Conservation (phyloP, 148 eudicot species). For the Nyssa sinensis region DNA sequence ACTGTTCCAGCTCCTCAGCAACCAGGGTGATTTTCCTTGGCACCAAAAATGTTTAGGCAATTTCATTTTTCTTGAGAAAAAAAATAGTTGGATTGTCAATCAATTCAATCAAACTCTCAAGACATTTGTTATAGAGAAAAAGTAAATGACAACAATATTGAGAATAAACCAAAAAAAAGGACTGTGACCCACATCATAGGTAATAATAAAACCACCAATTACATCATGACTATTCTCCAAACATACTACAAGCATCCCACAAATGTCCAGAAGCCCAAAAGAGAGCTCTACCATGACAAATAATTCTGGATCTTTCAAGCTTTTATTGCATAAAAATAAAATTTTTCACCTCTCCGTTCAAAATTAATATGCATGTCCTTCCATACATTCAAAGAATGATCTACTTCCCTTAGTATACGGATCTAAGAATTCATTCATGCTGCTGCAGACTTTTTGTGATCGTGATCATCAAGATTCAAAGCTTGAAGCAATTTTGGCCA, state of each 20-base stretch:
- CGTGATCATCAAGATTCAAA: slow-evolving; percentile 60
- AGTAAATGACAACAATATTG: neutral
- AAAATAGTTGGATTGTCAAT: too few relatives aligned
- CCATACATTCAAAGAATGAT: slow-evolving; percentile 21
- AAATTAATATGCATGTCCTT: slow-evolving; percentile 1
- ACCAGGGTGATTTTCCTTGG: too few relatives aligned
- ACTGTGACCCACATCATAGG: neutral
- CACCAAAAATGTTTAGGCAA: too few relatives aligned
- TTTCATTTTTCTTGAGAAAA: too few relatives aligned
- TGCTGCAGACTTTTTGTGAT: slow-evolving; percentile 52
- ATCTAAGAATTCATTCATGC: slow-evolving; percentile 45
- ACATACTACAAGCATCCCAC: slow-evolving; percentile 3
- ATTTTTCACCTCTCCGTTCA: neutral
- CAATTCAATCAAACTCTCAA: too few relatives aligned
- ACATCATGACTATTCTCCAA: slow-evolving; percentile 3
- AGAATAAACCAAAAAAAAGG: neutral
- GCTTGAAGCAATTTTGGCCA: slow-evolving; percentile 85
- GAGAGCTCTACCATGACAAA: neutral
- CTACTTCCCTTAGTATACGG: slow-evolving; percentile 12
- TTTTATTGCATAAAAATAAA: neutral
- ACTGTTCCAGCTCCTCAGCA: too few relatives aligned
- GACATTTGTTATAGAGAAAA: too few relatives aligned
- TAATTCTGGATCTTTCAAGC: slow-evolving; percentile 1
- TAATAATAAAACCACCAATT: neutral
- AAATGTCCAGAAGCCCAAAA: slow-evolving; percentile 1